Conservation (phyloP, 495 filamentous ascomycete species). For the Xylaria curta region DNA sequence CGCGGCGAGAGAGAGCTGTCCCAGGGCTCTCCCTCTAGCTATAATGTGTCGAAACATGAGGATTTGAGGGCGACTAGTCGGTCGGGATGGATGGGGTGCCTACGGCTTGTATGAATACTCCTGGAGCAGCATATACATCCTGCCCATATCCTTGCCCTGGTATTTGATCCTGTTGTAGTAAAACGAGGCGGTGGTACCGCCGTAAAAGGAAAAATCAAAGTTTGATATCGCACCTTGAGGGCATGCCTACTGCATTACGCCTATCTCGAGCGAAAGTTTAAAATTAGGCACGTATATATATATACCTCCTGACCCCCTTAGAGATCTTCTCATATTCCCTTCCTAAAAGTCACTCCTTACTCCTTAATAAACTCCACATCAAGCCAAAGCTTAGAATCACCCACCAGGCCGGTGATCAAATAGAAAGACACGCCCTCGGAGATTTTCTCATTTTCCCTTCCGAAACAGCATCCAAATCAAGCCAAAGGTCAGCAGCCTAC, state of each 20-base stretch:
- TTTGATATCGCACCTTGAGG: too few relatives aligned
- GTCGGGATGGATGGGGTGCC: too few relatives aligned
- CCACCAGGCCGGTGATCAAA: slow-evolving; percentile 1
- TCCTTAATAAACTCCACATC: slow-evolving; percentile 1
- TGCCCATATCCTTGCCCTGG: too few relatives aligned
- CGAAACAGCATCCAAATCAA: slow-evolving; percentile 1
- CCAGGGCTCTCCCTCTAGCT: too few relatives aligned
- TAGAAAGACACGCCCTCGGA: background rate
- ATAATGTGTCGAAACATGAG: too few relatives aligned
- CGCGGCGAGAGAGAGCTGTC: too few relatives aligned
- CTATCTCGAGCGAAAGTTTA: slow-evolving; percentile 2
- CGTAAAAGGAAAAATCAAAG: too few relatives aligned
- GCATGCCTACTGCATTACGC: background rate
- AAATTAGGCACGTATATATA: slow-evolving; percentile 10
- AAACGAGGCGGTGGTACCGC: too few relatives aligned
- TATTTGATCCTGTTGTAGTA: too few relatives aligned
- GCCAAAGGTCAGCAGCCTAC: slow-evolving; percentile 2
- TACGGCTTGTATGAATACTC: too few relatives aligned
- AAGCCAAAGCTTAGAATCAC: slow-evolving; percentile 3
- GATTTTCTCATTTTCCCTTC: background rate
- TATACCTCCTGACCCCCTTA: background rate
- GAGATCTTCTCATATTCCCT: background rate
- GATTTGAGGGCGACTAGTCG: too few relatives aligned
- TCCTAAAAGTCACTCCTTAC: background rate
- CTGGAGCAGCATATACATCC: too few relatives aligned